phyloP scores from a whole-genome alignment of 1,284 basidiomycete genomes.

The Papiliotrema nemorosa region DNA sequence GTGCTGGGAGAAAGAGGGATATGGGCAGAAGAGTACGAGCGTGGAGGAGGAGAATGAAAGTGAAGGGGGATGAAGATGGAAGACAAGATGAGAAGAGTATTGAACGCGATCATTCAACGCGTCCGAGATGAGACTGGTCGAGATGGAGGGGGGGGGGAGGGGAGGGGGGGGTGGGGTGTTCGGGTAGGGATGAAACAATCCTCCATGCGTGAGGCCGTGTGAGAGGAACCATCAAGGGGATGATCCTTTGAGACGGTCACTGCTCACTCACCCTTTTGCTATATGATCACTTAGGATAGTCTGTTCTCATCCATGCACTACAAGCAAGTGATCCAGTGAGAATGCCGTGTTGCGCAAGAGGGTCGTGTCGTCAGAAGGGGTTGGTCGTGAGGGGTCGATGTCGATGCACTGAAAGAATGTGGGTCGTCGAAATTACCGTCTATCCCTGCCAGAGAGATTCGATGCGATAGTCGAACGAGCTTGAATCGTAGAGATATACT shows the following conservation, averaged over 20 bases:
- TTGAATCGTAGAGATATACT: no score
- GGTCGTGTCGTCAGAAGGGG: no score
- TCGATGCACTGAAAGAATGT: not conserved
- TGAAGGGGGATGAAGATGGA: not conserved
- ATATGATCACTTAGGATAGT: no score
- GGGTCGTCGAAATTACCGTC: no score
- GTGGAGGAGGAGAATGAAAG: not conserved
- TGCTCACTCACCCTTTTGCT: no score
- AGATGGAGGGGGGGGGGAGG: not conserved
- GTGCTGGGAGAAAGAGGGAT: not conserved
- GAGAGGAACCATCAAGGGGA: not conserved
- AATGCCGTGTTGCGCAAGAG: no score
- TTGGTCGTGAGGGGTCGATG: not conserved
- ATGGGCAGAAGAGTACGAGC: no score
- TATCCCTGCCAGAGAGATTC: no score
- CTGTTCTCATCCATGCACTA: constrained; percentile 21
- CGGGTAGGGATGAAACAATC: not conserved
- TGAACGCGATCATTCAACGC: not conserved
- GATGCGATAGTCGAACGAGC: no score
- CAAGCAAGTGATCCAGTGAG: not conserved
- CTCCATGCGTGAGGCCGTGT: not conserved
- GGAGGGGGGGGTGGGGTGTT: no score
- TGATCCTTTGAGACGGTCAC: not conserved
- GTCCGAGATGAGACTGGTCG: not conserved
- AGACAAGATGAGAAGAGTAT: not conserved